These are phyloP conservation scores for Pochonia chlamydosporia DNA, from an alignment of 2,329 filamentous ascomycete species.

Conservation along the genomic window DNA sequence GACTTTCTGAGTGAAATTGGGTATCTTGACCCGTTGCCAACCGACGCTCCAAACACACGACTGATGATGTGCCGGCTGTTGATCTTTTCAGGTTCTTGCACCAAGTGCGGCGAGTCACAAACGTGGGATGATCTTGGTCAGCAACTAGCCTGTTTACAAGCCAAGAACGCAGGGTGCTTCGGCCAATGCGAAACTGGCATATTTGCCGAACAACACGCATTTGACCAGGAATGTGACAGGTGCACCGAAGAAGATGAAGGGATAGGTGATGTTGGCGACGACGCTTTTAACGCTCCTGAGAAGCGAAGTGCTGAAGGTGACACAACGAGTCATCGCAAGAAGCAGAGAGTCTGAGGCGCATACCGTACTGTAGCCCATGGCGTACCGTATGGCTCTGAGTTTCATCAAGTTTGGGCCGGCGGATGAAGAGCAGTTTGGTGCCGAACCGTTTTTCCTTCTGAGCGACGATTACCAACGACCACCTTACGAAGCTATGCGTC, in stretches of 20 bases:
- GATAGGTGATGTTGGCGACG: slow-evolving; percentile 33
- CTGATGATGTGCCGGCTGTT: slow-evolving; percentile 40
- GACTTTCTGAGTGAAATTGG: no score
- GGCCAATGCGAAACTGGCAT: slow-evolving; percentile 37
- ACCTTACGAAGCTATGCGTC: not conserved
- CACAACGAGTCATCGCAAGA: slow-evolving; percentile 18
- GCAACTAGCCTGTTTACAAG: slow-evolving; percentile 41
- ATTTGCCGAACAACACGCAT: slow-evolving; percentile 35
- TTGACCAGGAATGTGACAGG: slow-evolving; percentile 41
- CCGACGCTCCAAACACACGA: not conserved
- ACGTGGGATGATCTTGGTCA: slow-evolving; percentile 40
- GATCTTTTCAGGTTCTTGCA: slow-evolving; percentile 37
- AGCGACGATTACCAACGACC: not conserved
- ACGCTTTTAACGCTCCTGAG: slow-evolving; percentile 11
- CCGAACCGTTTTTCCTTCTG: no score
- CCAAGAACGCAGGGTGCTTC: slow-evolving; percentile 42
- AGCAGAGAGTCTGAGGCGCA: slow-evolving; percentile 22
- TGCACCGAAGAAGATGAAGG: slow-evolving; percentile 37
- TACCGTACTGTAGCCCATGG: not conserved
- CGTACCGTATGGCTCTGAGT: no score
- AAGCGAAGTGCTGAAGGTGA: slow-evolving; percentile 15
- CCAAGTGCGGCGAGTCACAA: slow-evolving; percentile 32
- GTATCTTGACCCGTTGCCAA: not conserved
- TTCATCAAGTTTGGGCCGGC: no score
- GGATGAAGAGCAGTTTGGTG: no score